Base-by-base conservation (phyloP, 2,329 filamentous ascomycete genomes). In the Neonectria punicea region DNA sequence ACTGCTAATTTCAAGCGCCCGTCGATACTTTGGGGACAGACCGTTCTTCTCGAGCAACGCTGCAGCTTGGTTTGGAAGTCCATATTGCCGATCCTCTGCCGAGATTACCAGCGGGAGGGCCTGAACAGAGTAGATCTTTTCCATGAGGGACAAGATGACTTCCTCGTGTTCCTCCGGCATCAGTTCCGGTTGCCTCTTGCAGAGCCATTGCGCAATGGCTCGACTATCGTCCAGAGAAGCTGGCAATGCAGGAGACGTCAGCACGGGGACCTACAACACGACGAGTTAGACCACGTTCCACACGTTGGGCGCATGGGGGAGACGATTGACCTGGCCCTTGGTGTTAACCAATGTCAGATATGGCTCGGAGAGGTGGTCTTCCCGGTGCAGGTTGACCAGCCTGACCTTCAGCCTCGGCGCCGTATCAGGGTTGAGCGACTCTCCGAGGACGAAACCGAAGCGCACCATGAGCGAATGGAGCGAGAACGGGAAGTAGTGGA, bases 401-500 rank as follows among this genome's bases (percentile, higher is more conserved):
- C 69, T 66, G n/a, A 76, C 47, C 18, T 69, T 57, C 41, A 77
- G 59, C 2, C 44, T 58, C 3, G 75, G 75, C 5, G 73, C 71
- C 39, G 69, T 73, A 18, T 69, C 67, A 2, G 70, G 67, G 39
- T 73, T 74, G 18, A 76, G 51, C 25, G 43, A 59, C 53, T 66
- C 60, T 5, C 73, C 75, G 10, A 77, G 63, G 16, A 70, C 71
- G 22, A 77, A 69, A 22, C 67, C 72, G 61, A 77, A 76, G 16
- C 73, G 73, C n/a, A 71, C 70, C 70, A 76, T 74, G 18, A 77
- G 67, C 9, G 76, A 77, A 56, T 78, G 77, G 13, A 77, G 62
- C 3, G 74, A 77, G 58, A 74, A 77, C 5, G 73, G 71, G 18
- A 71, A 78, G 61, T 73, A 75, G 54, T 77, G 71, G 56, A 78